Conservation (phyloP, 148 eudicot genomes). For the Vaccinium vitisidaea region DNA sequence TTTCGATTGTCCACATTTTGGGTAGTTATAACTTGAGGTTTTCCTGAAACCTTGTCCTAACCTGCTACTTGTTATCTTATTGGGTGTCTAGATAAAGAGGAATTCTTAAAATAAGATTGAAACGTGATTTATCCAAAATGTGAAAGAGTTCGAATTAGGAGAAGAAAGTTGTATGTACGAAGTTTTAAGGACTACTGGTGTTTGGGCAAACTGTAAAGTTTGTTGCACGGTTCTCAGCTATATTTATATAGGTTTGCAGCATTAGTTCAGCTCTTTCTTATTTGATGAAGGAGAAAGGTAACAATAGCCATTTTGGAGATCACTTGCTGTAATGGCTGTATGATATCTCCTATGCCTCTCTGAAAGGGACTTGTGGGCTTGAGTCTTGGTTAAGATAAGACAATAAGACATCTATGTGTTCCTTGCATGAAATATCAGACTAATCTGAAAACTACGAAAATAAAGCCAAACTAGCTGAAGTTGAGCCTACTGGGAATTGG, state of each 20-base stretch:
- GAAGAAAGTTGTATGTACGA: not conserved
- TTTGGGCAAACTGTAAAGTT: not conserved
- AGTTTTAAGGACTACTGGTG: not conserved
- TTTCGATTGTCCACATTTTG: not conserved
- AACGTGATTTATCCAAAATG: not conserved
- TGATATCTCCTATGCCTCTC: not conserved
- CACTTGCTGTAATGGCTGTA: not conserved
- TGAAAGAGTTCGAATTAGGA: not conserved
- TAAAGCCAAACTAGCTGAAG: not conserved
- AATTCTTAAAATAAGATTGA: not conserved
- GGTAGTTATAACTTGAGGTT: not conserved
- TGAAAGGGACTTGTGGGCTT: not conserved
- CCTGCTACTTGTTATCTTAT: not conserved
- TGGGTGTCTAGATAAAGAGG: not conserved
- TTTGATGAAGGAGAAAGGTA: not conserved
- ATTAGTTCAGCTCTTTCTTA: not conserved
- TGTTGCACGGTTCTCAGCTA: not conserved
- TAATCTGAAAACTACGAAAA: not conserved
- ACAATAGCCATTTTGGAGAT: not conserved
- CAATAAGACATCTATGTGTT: not conserved
- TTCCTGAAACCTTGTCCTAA: not conserved
- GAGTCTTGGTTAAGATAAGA: not conserved
- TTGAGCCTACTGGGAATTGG: not conserved
- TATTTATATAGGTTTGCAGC: not conserved
- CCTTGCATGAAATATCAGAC: no score